A percentile compares a stretch with the other conserved stretches of the same genome.
Evolutionary conservation across 139 green algal species (phyloP).

Genomic region (Ettlia oleoabundans): DNA sequence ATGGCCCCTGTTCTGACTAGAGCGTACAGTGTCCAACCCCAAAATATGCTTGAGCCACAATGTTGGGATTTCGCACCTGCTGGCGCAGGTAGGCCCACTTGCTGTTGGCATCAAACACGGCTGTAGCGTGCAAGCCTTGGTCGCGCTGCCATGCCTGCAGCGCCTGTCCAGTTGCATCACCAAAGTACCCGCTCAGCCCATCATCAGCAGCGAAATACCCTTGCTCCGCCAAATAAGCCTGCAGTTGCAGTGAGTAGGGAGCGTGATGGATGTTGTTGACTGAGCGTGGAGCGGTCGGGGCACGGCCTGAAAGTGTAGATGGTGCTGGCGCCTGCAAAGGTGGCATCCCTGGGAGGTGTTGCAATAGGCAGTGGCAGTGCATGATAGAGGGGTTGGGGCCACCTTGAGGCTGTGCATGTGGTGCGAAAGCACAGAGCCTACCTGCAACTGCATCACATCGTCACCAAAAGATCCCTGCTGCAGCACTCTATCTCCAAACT

Average conservation of each 20-base stretch:
- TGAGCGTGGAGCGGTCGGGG: no score
- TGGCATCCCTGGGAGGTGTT: not conserved
- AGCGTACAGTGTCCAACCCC: no score
- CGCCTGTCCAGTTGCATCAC: conserved; percentile 34
- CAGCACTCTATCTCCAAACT: conserved; percentile 43
- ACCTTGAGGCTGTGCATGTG: no score
- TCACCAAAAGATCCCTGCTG: conserved; percentile 36
- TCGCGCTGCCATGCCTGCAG: conserved; percentile 45
- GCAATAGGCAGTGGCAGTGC: no score
- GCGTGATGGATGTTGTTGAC: no score
- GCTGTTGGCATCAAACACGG: conserved; percentile 26
- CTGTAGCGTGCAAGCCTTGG: conserved; percentile 26
- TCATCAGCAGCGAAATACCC: conserved; percentile 31
- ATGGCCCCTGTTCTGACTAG: no score
- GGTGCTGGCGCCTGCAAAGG: no score
- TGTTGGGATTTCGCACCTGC: conserved; percentile 39
- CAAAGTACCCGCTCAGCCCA: conserved; percentile 45
- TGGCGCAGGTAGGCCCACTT: conserved; percentile 37
- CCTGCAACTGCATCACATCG: conserved; percentile 39
- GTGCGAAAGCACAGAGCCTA: no score
- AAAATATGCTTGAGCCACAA: no score
- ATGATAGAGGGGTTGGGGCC: no score
- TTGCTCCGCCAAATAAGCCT: conserved; percentile 38
- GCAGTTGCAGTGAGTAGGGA: not conserved
- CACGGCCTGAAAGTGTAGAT: no score